Conservation (phyloP, 2,329 filamentous ascomycete species). For the Falciphora oryzae region DNA sequence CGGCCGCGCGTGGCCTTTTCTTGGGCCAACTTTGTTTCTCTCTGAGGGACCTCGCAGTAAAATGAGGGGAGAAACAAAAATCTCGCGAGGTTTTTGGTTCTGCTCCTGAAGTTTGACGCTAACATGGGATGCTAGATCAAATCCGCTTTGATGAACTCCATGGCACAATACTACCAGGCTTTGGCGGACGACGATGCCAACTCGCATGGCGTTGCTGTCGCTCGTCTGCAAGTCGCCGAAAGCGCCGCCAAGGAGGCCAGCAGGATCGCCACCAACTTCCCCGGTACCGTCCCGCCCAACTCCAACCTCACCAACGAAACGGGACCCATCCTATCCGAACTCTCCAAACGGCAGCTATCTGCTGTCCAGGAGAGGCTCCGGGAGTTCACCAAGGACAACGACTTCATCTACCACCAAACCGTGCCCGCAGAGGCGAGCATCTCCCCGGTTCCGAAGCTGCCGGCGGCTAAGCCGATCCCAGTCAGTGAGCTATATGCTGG, state of each 20-base stretch:
- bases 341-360: slow-evolving; percentile 75
- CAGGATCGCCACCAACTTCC: slow-evolving; percentile 72
- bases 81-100: neutral
- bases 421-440: slow-evolving; percentile 82
- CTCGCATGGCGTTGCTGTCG: slow-evolving; percentile 78
- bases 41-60: neutral
- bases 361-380: slow-evolving; percentile 75
- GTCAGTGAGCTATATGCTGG: slow-evolving; percentile 95
- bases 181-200: slow-evolving; percentile 85
- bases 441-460: slow-evolving; percentile 77
- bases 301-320: slow-evolving; percentile 82
- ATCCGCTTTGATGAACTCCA: slow-evolving; percentile 72
- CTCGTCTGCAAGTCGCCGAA: slow-evolving; percentile 77
- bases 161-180: slow-evolving; percentile 92
- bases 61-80: neutral
- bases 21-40: neutral
- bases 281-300: slow-evolving; percentile 68
- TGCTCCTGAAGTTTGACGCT: slow-evolving; percentile 12
- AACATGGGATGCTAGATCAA: slow-evolving; percentile 48
- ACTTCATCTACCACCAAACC: slow-evolving; percentile 95
- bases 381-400: slow-evolving; percentile 83
- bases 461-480: slow-evolving; percentile 93
- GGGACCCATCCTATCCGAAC: slow-evolving; percentile 65
- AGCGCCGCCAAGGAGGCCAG: slow-evolving; percentile 71
- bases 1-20: neutral